Evolutionary conservation across 2,329 filamentous ascomycete genomes (phyloP).

Genomic region (Fusarium dimerum): DNA sequence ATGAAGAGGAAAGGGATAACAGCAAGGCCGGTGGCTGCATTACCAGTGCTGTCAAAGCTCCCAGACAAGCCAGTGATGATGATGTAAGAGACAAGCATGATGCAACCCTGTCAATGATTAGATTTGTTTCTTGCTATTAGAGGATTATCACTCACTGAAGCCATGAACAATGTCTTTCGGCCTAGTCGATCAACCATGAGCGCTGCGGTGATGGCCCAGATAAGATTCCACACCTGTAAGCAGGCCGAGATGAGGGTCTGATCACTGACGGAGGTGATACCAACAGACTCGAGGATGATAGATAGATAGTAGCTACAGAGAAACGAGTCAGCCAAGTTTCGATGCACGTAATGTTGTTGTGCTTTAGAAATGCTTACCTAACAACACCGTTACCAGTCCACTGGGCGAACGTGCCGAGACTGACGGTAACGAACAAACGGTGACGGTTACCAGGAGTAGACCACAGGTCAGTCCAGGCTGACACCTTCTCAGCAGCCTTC

Average conservation of each 20-base stretch:
- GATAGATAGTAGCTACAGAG: constrained; percentile 18
- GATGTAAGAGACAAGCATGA: constrained; percentile 8
- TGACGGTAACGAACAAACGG: constrained; percentile 25
- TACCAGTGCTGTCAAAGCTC: constrained; percentile 2
- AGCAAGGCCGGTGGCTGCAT: constrained; percentile 1
- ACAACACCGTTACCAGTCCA: constrained; percentile 35
- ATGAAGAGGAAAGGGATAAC: constrained; percentile 3
- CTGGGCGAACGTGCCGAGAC: constrained; percentile 29
- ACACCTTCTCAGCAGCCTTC: constrained; percentile 28
- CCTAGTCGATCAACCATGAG: constrained; percentile 4
- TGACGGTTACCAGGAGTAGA: constrained; percentile 30
- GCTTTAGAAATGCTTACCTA: constrained; percentile 34
- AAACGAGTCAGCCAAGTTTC: constrained; percentile 34
- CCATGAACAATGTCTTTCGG: constrained; percentile 1
- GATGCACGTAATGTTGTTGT: too few relatives aligned
- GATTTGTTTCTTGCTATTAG: background rate
- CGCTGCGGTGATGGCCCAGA: constrained; percentile 3
- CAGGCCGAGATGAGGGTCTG: constrained; percentile 19
- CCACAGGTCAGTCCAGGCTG: constrained; percentile 22
- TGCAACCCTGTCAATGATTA: constrained; percentile 1
- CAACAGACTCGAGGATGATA: constrained; percentile 26
- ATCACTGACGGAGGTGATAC: constrained; percentile 33
- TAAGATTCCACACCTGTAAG: constrained; percentile 6
- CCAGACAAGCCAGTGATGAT: constrained; percentile 8
- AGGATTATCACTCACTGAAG: background rate